Base-by-base conservation (phyloP, 129 eudicot genomes). In the Saussurea involucrata region DNA sequence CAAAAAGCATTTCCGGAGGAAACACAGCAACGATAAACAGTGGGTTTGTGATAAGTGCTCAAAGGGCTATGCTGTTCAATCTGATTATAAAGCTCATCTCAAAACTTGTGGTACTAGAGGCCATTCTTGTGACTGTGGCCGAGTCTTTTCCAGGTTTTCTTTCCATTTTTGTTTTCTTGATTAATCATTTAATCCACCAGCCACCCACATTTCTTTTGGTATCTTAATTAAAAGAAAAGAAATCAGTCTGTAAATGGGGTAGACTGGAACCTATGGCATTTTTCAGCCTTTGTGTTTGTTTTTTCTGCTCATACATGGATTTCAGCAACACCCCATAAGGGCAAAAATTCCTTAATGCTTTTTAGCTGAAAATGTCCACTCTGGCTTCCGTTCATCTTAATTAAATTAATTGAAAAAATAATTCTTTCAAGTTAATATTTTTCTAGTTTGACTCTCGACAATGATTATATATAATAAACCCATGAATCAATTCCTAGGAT, bases 71-170 rank as follows among this genome's bases (percentile, higher is more conserved):
- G 96, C 96, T 25, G 96, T 90, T 81, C 96, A 90, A 49, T 90
- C 96, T 18, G 96, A 90, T 83, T 90, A 84, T 28, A 90, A 90
- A 69, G 96, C 96, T 22, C 96, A 90, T 80, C 86, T 90, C 72
- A 90, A 90, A 37, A 90, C 91, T 61, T 90, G 96, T 78, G 96
- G 96, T 36, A 90, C 96, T 27, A 71, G 92, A 63, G 96, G 96
- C 32, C 96, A 90, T 81, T 90, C 96, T 80, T 90, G 96, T 33
- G 96, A 90, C 71, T 90, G 96, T 63, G 96, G 96, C 58, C 87
- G 93, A 7, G 96, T 90, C 58, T 90, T 90, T 78, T 90, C 96
- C 74, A 90, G 96, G 96, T 90, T 34, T 18, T 7, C n/a, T 69
- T 53, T 15, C 42, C 4, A 29, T 65, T 5, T 18, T 13, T 8